A percentile compares a stretch with the other conserved stretches of the same genome.
Conservation (phyloP, 2,329 filamentous ascomycete species). For the Colletotrichum sp. region DNA sequence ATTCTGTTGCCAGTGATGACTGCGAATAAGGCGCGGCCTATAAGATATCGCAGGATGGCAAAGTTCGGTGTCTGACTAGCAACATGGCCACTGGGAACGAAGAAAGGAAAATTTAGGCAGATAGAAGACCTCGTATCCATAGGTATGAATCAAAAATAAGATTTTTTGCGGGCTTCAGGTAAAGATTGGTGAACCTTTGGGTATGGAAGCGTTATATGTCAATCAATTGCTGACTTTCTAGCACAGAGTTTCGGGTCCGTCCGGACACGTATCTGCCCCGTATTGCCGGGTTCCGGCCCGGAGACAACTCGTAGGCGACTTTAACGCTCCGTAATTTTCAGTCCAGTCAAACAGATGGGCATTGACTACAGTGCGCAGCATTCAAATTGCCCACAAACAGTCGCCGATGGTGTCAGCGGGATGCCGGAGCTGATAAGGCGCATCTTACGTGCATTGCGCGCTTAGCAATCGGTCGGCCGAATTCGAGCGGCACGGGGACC, state of each 20-base stretch:
- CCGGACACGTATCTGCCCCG: not conserved
- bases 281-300: not conserved
- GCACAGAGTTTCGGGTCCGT: not conserved
- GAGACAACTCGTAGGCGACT: not conserved
- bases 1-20: not conserved
- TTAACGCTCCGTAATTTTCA: not conserved
- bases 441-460: not conserved
- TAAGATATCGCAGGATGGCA: not conserved
- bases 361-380: not conserved
- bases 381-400: not conserved
- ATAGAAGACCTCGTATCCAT: not conserved
- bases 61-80: not conserved
- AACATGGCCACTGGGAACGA: not conserved
- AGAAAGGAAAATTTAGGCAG: not conserved
- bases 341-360: fast-evolving
- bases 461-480: not conserved
- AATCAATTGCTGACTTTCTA: fast-evolving
- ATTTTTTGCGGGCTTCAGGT: not conserved
- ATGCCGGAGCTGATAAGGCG: not conserved
- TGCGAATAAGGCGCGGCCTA: not conserved
- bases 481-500: not conserved
- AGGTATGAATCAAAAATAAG: not conserved
- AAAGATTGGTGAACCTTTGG: not conserved
- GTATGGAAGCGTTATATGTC: not conserved
- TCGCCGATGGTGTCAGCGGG: not conserved